Percentiles rank a stretch among this genome's conserved stretches.
phyloP scores from a whole-genome alignment of 345 rosid genomes.

The Heritiera fomes region DNA sequence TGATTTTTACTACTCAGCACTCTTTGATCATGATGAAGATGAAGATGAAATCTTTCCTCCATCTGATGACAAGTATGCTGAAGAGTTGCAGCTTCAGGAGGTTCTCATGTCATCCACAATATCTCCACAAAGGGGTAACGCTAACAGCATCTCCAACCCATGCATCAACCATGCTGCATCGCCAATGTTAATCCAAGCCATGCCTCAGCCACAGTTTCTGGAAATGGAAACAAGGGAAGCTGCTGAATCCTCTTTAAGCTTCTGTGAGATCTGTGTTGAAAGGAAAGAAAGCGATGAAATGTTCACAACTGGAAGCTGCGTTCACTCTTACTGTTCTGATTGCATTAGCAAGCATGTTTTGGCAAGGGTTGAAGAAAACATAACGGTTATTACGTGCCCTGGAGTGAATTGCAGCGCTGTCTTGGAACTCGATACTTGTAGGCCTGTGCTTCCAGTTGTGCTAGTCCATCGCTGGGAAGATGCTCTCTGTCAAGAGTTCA shows the following conservation, averaged over 20 bases:
- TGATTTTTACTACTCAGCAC: slow-evolving; percentile 16
- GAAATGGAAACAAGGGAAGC: background rate
- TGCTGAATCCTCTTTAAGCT: slow-evolving; percentile 37
- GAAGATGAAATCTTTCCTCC: slow-evolving; percentile 14
- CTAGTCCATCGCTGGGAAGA: slow-evolving; percentile 63
- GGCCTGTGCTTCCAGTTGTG: slow-evolving; percentile 38
- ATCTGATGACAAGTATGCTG: slow-evolving; percentile 18
- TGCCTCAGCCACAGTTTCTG: background rate
- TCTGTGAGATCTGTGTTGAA: slow-evolving; percentile 65
- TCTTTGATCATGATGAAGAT: slow-evolving; percentile 7
- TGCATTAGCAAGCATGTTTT: slow-evolving; percentile 58
- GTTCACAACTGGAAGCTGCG: slow-evolving; percentile 43
- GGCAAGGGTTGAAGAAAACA: slow-evolving; percentile 34
- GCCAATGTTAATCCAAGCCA: background rate
- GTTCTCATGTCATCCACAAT: slow-evolving; percentile 22
- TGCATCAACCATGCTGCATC: background rate
- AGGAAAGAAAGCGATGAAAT: slow-evolving; percentile 40
- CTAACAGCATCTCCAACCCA: background rate
- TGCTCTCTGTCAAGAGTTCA: slow-evolving; percentile 42
- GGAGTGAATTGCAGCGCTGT: slow-evolving; percentile 43
- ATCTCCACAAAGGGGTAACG: slow-evolving; percentile 1
- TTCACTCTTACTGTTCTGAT: slow-evolving; percentile 53
- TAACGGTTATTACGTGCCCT: slow-evolving; percentile 49
- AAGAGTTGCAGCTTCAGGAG: slow-evolving; percentile 24
- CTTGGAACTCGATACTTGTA: slow-evolving; percentile 48